Conservation (phyloP, 257 asterid genomes). For the Solanum bulbocastanum region DNA sequence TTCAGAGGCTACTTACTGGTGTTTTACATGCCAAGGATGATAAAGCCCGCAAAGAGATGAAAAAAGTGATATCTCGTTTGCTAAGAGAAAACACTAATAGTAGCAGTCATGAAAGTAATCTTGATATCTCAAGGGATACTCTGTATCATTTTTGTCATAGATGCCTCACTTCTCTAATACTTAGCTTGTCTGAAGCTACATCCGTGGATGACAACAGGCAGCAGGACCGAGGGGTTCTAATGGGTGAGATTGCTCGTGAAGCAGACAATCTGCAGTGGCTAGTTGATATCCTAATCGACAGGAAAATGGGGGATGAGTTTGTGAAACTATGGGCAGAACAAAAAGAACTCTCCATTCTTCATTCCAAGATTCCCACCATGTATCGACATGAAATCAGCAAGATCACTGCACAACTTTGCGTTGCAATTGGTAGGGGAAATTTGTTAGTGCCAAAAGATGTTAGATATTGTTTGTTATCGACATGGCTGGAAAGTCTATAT, state of each 20-base stretch:
- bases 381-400: constrained; percentile 78
- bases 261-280: constrained; percentile 94
- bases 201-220: constrained; percentile 41
- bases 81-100: constrained; percentile 39
- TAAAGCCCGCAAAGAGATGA: constrained; percentile 73
- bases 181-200: constrained; percentile 60
- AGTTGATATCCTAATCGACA: constrained; percentile 51
- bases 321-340: constrained; percentile 84
- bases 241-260: constrained; percentile 75
- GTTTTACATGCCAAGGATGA: constrained; percentile 75
- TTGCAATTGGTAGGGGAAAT: constrained; percentile 75
- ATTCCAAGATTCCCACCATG: constrained; percentile 72
- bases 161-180: constrained; percentile 64
- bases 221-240: constrained; percentile 62
- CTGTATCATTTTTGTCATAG: constrained; percentile 67
- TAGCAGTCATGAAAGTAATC: constrained; percentile 1
- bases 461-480: constrained; percentile 43
- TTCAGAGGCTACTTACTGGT: constrained; percentile 49
- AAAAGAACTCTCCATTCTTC: constrained; percentile 71
- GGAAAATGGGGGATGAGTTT: constrained; percentile 74
- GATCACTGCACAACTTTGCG: constrained; percentile 76
- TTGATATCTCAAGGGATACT: constrained; percentile 51
- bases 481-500: constrained; percentile 88
- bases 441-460: constrained; percentile 61
- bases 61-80: constrained; percentile 41